Conservation (phyloP, 2,329 filamentous ascomycete species). For the Aureobasidium sp. region DNA sequence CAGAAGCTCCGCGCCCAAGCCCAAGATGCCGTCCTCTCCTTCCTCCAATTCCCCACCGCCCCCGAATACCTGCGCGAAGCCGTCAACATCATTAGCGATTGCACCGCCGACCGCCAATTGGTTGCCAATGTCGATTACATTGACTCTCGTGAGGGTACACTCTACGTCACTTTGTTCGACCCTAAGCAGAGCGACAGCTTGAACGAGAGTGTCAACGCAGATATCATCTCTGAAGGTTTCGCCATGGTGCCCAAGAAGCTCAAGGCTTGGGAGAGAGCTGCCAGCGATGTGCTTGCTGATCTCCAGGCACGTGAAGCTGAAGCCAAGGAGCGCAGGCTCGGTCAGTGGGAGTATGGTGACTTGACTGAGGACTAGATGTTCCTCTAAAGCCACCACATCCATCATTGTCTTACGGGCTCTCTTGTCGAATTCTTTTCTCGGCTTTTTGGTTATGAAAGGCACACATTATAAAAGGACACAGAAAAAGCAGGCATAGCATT, state of each 20-base stretch:
- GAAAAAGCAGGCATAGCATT: background rate
- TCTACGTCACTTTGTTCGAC: conserved; percentile 85
- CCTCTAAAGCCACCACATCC: background rate
- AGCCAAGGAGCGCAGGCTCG: conserved; percentile 72
- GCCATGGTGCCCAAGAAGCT: conserved; percentile 90
- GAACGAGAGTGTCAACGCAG: conserved; percentile 81
- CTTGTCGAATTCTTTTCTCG: background rate
- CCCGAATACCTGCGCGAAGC: conserved; percentile 79
- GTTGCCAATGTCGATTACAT: conserved; percentile 88
- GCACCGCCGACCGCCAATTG: conserved; percentile 63
- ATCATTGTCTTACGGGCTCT: background rate
- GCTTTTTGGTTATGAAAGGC: background rate
- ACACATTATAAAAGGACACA: background rate
- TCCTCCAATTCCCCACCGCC: conserved; percentile 77
- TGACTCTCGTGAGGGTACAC: conserved; percentile 67
- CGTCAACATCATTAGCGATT: conserved; percentile 64
- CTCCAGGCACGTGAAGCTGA: conserved; percentile 66
- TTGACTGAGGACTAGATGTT: conserved; percentile 65
- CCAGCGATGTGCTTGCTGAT: conserved; percentile 62
- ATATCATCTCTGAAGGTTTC: conserved; percentile 73
- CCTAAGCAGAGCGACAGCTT: conserved; percentile 53
- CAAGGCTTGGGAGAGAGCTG: conserved; percentile 80
- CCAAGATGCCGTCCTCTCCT: conserved; percentile 75
- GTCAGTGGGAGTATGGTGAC: conserved; percentile 99
- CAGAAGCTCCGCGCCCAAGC: conserved; percentile 84